Conservation (phyloP, 345 rosid genomes). For the Eucalyptus cloeziana region DNA sequence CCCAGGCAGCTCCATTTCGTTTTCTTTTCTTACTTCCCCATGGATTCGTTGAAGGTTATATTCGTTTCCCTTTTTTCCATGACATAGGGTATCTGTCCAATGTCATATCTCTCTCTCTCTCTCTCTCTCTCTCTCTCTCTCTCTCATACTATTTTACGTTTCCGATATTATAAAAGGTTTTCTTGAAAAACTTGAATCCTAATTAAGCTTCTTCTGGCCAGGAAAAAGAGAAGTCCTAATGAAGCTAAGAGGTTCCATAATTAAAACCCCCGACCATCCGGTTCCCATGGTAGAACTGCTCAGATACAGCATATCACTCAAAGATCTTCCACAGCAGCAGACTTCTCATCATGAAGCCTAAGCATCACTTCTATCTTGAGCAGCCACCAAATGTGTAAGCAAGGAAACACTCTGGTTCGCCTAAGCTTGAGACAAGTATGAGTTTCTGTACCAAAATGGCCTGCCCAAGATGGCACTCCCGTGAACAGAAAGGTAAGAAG, state of each 20-base stretch:
- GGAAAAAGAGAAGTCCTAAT: background rate
- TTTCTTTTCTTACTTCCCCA: background rate
- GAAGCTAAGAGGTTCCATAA: background rate
- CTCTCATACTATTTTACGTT: background rate
- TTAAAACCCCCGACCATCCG: background rate
- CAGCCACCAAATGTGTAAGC: background rate
- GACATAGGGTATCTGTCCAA: background rate
- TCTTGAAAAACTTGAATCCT: background rate
- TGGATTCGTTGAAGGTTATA: background rate
- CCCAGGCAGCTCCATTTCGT: background rate
- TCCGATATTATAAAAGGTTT: background rate
- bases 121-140: background rate
- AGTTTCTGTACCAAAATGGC: conserved; percentile 55
- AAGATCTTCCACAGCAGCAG: background rate
- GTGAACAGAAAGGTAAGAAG: conserved; percentile 61
- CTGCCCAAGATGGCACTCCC: conserved; percentile 69
- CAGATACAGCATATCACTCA: background rate
- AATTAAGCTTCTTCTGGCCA: background rate
- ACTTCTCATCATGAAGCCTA: background rate
- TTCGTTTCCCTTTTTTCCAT: background rate
- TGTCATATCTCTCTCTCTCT: background rate
- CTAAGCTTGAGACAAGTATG: conserved; percentile 32
- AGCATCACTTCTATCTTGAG: background rate
- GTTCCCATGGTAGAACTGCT: background rate
- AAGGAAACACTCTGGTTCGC: background rate